Evolutionary conservation across 352 stramenopile genomes (phyloP).

Genomic region (Nothophytophthora sp.): DNA sequence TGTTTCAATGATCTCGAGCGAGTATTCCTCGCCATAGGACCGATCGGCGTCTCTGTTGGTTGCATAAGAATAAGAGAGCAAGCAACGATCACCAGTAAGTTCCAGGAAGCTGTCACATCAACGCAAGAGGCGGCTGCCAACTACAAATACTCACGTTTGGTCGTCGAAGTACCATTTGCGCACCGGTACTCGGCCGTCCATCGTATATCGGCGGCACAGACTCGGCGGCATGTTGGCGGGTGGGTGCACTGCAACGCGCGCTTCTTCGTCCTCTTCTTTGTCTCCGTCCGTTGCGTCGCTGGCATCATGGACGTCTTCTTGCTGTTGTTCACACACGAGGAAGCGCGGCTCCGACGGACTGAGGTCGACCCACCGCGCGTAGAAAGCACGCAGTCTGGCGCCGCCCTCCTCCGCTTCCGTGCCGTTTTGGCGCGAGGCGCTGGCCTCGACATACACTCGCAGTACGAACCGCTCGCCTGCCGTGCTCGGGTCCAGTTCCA

Average conservation of each 20-base stretch:
- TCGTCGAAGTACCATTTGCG: conserved; percentile 54
- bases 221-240: conserved; percentile 27
- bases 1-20: conserved; percentile 26
- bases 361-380: conserved; percentile 28
- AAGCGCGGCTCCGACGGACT: conserved; percentile 28
- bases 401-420: background rate
- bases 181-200: conserved; percentile 29
- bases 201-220: conserved; percentile 36
- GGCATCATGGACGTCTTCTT: no score
- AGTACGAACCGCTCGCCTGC: conserved; percentile 20
- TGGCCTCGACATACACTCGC: conserved; percentile 35
- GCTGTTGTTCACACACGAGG: conserved; percentile 12
- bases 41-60: conserved; percentile 15
- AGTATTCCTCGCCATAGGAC: conserved; percentile 23
- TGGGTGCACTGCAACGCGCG: conserved; percentile 15
- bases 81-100: background rate
- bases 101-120: background rate
- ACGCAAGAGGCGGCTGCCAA: no score
- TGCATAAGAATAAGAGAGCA: background rate
- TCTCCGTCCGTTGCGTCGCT: background rate
- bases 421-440: background rate
- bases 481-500: conserved; percentile 23
- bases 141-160: conserved; percentile 31
- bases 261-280: background rate
- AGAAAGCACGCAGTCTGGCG: conserved; percentile 31